Evolutionary conservation across 1,284 basidiomycete genomes (phyloP).

Genomic region (Sanghuangporus sanghuang): DNA sequence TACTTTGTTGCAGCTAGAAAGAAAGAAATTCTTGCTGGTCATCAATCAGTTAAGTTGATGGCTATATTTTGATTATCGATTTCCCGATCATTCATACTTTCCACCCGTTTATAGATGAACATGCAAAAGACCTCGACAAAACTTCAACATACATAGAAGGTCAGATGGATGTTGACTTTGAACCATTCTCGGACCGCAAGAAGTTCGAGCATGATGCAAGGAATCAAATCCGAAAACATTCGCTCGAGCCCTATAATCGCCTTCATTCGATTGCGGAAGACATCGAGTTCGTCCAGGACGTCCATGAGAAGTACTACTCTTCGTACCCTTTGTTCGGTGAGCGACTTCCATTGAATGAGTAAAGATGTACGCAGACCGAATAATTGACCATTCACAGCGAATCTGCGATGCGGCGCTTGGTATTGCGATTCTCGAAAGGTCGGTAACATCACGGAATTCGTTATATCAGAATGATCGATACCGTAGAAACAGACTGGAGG

Average conservation of each 20-base stretch:
- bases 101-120: not conserved
- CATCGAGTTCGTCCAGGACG: conserved; percentile 58
- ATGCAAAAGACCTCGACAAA: not conserved
- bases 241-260: conserved; percentile 77
- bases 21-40: too few relatives aligned
- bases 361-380: not conserved
- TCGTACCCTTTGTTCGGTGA: conserved; percentile 9
- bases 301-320: conserved; percentile 48
- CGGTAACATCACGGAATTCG: conserved; percentile 22
- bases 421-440: conserved; percentile 75
- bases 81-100: too few relatives aligned
- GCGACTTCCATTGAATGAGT: conserved; percentile 37
- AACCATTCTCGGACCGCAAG: not conserved
- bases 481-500: conserved; percentile 29
- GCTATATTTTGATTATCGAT: too few relatives aligned
- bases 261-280: conserved; percentile 83
- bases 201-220: conserved; percentile 28
- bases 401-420: conserved; percentile 93
- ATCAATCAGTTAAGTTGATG: too few relatives aligned
- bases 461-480: conserved; percentile 6
- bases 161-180: not conserved
- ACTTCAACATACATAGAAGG: not conserved
- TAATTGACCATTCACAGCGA: conserved; percentile 47
- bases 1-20: too few relatives aligned
- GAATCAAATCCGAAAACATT: conserved; percentile 56